Evolutionary conservation across 2,329 filamentous ascomycete genomes (phyloP).

Genomic region (Ceratocystis ficicola): DNA sequence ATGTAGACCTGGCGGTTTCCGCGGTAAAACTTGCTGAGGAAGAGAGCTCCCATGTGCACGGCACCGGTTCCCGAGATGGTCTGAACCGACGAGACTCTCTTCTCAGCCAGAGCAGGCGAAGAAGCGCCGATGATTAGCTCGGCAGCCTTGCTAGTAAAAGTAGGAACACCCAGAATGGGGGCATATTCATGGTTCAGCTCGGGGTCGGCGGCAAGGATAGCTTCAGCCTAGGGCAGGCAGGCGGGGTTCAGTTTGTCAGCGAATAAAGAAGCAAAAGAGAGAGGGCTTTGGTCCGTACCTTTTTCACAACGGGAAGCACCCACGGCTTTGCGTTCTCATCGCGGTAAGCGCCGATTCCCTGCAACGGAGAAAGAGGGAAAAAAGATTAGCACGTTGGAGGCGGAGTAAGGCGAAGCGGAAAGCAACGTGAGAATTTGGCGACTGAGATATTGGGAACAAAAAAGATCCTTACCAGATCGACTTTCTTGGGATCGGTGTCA

Average conservation of each 20-base stretch:
- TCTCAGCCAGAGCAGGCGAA: slow-evolving; percentile 72
- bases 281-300: slow-evolving; percentile 45
- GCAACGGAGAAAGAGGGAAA: slow-evolving; percentile 14
- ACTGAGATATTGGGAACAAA: not conserved
- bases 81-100: slow-evolving; percentile 70
- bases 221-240: slow-evolving; percentile 56
- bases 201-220: slow-evolving; percentile 76
- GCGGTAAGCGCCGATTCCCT: slow-evolving; percentile 82
- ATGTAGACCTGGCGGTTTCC: slow-evolving; percentile 69
- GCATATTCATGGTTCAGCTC: slow-evolving; percentile 96
- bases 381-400: not conserved
- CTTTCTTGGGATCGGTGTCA: slow-evolving; percentile 66
- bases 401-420: not conserved
- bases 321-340: slow-evolving; percentile 94
- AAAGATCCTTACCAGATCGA: slow-evolving; percentile 61
- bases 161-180: slow-evolving; percentile 76
- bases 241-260: not conserved
- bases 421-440: not conserved
- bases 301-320: slow-evolving; percentile 91
- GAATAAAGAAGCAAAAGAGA: not conserved
- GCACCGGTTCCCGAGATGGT: slow-evolving; percentile 96
- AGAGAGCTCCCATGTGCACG: slow-evolving; percentile 82
- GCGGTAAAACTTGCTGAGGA: slow-evolving; percentile 81
- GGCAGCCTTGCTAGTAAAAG: slow-evolving; percentile 80
- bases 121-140: slow-evolving; percentile 74